Percentiles rank a stretch among this genome's conserved stretches.
Evolutionary conservation across 2,329 filamentous ascomycete species (phyloP).

Genomic region (Apiospora phragmitis): DNA sequence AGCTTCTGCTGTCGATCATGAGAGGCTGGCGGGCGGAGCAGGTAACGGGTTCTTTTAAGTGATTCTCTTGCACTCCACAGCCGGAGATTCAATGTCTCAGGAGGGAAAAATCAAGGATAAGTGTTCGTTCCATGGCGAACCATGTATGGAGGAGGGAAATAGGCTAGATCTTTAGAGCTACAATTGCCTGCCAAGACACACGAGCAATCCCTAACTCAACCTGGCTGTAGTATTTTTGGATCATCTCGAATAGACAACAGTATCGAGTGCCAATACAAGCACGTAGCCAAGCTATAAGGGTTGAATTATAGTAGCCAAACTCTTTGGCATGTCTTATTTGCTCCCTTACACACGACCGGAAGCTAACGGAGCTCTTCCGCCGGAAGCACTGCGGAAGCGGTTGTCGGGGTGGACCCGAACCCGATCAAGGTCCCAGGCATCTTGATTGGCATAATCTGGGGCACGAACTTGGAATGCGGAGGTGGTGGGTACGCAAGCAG

Average conservation of each 20-base stretch:
- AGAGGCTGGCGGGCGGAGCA: not conserved
- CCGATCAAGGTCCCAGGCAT: not conserved
- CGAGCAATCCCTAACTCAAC: not conserved
- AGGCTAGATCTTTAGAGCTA: no score
- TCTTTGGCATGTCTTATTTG: no score
- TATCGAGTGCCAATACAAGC: not conserved
- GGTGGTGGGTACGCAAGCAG: not conserved
- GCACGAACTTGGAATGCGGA: not conserved
- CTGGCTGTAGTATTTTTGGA: not conserved
- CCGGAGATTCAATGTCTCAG: not conserved
- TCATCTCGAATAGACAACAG: not conserved
- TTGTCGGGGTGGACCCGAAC: not conserved
- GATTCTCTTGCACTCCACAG: not conserved
- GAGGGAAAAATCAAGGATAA: no score
- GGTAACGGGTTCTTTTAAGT: not conserved
- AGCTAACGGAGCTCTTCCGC: not conserved
- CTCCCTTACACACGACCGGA: not conserved
- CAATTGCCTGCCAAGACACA: not conserved
- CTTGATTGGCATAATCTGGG: not conserved
- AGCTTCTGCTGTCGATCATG: not conserved
- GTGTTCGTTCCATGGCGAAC: no score
- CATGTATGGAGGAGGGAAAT: no score
- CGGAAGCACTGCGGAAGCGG: not conserved
- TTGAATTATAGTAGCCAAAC: not conserved
- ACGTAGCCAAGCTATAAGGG: not conserved